These are phyloP conservation scores for Phytomonas sp. DNA, from an alignment of 208 protist species.

Conservation along the genomic window DNA sequence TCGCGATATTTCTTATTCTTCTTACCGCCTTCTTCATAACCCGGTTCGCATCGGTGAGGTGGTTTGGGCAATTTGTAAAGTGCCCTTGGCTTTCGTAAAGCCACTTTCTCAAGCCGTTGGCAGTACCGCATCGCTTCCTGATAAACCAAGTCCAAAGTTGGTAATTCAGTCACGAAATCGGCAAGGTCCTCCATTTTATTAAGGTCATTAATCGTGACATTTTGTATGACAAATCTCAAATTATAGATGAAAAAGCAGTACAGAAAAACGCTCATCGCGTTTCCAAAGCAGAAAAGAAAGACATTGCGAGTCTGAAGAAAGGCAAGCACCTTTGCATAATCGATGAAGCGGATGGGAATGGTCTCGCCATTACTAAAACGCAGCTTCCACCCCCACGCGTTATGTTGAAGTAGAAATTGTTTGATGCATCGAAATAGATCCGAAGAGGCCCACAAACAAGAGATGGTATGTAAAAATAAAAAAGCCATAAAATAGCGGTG, in stretches of 20 bases:
- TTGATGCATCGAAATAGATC: constrained; percentile 52
- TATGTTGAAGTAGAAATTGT: constrained; percentile 38
- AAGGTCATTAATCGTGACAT: constrained; percentile 84
- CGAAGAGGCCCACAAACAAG: constrained; percentile 71
- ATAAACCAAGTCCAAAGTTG: constrained; percentile 50
- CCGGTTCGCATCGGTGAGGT: constrained; percentile 25
- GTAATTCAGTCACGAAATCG: constrained; percentile 39
- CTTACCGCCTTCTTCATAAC: constrained; percentile 36
- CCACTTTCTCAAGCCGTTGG: constrained; percentile 37
- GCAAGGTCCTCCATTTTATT: constrained; percentile 82
- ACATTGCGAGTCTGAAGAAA: constrained; percentile 45
- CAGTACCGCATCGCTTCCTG: constrained; percentile 47
- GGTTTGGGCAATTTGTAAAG: constrained; percentile 36
- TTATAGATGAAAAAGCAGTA: constrained; percentile 78
- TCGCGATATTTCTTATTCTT: constrained; percentile 55
- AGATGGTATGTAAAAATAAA: constrained; percentile 72
- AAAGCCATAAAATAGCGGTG: constrained; percentile 90
- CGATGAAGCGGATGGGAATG: constrained; percentile 26
- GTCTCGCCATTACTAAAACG: constrained; percentile 15
- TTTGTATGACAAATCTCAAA: constrained; percentile 63
- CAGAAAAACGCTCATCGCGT: constrained; percentile 62
- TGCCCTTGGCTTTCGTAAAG: constrained; percentile 35
- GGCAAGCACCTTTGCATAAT: constrained; percentile 62
- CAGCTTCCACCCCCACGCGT: constrained; percentile 62
- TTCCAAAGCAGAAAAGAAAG: constrained; percentile 71